Evolutionary conservation across 139 green algal genomes (phyloP), one percentile per base, ranked within the genome.

Genomic region (Chlorella sp.): DNA sequence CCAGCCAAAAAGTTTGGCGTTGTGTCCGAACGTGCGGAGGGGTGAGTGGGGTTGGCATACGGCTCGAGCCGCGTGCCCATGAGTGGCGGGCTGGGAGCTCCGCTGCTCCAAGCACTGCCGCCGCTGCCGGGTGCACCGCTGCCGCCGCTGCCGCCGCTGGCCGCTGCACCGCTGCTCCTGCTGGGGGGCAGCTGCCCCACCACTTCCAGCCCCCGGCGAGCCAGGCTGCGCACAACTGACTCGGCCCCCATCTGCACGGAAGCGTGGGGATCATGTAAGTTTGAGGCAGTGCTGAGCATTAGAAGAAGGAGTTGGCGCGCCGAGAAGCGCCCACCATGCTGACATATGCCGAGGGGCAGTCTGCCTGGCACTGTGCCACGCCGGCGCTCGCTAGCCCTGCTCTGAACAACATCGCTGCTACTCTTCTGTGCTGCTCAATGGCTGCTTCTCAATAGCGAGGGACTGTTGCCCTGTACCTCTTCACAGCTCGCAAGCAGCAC

Each of bases 181-280:
- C 22, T 60, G 54, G 68, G 62, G 43, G 75, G n/a, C 68, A 48
- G 32, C 38, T 58, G 70, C 28, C 58, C 87, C 2, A 95, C 89
- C 41, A 96, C 76, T 36, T 72, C 74, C 58, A 97, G 88, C 1
- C 93, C 96, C 30, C 85, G 72, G 1, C 73, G 46, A 5, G 94
- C 92, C 14, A 99, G 91, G 51, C 83, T 82, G 4, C 70, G 64
- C 7, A 97, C 91, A 65, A 96, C 88, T 28, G 84, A 80, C 26
- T 95, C 86, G 14, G 88, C 78, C 19, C 92, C 93, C 26, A 95
- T 84, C 38, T 91, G 75, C 11, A 76, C 22, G 20, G 28, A 65
- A 4, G 30, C 16, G 41, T 32, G 24, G 36, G 8, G 41, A 24
- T 19, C 9, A n/a, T 7, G n/a, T n/a, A n/a, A n/a, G n/a, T n/a